A percentile compares a stretch with the other conserved stretches of the same genome.
phyloP scores from a whole-genome alignment of 805 yeast species.

The Candida nemodendra region DNA sequence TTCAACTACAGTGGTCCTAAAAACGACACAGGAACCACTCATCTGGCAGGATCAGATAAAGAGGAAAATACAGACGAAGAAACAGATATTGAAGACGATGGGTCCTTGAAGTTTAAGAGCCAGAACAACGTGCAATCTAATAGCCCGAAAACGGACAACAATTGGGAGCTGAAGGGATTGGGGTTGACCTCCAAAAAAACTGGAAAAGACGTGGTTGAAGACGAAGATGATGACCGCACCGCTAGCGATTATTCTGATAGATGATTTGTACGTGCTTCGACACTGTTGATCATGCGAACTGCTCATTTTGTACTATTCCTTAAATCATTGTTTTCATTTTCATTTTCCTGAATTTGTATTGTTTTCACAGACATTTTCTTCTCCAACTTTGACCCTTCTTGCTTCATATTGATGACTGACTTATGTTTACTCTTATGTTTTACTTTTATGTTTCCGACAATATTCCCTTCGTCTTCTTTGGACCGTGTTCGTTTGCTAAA shows the following conservation, averaged over 20 bases:
- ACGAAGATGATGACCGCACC: constrained; percentile 27
- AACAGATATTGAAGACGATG: constrained; percentile 19
- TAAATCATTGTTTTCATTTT: no score
- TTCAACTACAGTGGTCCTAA: neutral
- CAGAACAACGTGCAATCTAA: neutral
- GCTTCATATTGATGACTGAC: no score
- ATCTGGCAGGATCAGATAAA: neutral
- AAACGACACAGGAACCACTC: neutral
- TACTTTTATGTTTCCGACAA: no score
- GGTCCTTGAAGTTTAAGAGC: constrained; percentile 2
- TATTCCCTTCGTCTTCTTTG: no score
- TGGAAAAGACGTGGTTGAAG: constrained; percentile 14
- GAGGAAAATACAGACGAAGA: constrained; percentile 18
- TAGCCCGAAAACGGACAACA: constrained; percentile 1
- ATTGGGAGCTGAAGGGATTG: constrained; percentile 15
- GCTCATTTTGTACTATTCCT: no score
- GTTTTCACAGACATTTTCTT: no score
- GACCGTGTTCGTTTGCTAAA: no score
- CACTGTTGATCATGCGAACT: no score
- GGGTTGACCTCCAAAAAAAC: constrained; percentile 12
- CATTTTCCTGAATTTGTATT: no score
- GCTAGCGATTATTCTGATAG: constrained; percentile 26
- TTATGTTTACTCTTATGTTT: no score
- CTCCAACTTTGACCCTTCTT: no score
- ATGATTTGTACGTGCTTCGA: no score